Base-by-base conservation (phyloP, 106 monocot species). In the Triglochin maritima region DNA sequence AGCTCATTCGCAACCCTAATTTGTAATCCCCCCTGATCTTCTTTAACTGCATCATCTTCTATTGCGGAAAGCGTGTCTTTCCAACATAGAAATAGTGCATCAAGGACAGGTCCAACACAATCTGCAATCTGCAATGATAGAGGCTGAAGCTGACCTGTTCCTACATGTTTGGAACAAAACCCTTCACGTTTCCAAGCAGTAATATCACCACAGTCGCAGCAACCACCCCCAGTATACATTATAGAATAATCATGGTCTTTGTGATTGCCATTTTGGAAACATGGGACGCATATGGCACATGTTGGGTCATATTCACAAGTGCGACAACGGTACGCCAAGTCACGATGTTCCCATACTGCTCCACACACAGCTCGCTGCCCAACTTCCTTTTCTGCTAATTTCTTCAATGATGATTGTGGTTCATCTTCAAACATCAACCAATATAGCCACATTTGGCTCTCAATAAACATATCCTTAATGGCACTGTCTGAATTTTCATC, bases 181-280 rank as follows among this genome's bases (percentile, higher is more conserved):
- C 96, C 96, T 47, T 92, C 91, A 50, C 78, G 78, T 62, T 92
- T 88, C 96, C 96, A 98, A 54, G 96, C 96, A 66, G 91, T 92
- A 29, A 76, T 69, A 81, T 98, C 96, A 57, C 96, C 96, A 75
- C 96, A 98, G 49, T 98, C 96, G 72, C 96, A 98, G 55, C 96
- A 98, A 53, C 96, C 96, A 49, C 96, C 88, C 15, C 84, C 77
- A 6, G 96, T 92, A 59, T 98, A 92, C 49, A 92, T 88, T 42
- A 92, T 88, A 47, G 84, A 88, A 64, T 98, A 98, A 73, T 98
- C 96, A 78, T 98, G 96, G 29, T 82, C 91, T 60, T 78, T 74
- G 71, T 98, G 96, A 74, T 86, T 66, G 7, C 96, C 92, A 56
- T 98, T 84, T 74, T 84, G 80, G 49, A 98, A 98, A 66, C 96